A percentile compares a stretch with the other conserved stretches of the same genome.
phyloP scores from a whole-genome alignment of 2,329 filamentous ascomycete species.

The Colletotrichum caudatum region DNA sequence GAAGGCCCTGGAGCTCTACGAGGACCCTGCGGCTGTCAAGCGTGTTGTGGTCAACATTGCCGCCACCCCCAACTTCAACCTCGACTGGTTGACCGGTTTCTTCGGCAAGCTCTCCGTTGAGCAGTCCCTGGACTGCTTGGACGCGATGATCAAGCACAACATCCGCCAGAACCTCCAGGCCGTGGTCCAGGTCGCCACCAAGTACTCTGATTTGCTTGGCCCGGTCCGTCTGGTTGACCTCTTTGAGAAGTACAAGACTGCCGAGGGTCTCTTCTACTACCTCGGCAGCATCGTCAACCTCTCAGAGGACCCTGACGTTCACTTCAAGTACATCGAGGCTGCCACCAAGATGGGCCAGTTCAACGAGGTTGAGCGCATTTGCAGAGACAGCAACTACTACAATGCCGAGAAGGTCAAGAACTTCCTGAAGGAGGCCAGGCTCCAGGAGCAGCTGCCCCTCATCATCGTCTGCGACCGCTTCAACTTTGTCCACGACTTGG shows the following conservation, averaged over 20 bases:
- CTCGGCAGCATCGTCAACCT: slow-evolving; percentile 98
- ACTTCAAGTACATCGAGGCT: slow-evolving; percentile 99
- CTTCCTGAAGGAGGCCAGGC: slow-evolving; percentile 95
- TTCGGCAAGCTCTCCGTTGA: slow-evolving; percentile 96
- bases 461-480: slow-evolving; percentile 99
- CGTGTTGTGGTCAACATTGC: slow-evolving; percentile 87
- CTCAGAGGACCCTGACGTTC: slow-evolving; percentile 93
- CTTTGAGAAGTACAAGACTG: slow-evolving; percentile 97
- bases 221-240: slow-evolving; percentile 90
- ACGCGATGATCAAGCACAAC: slow-evolving; percentile 96
- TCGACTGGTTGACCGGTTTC: slow-evolving; percentile 92
- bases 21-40: slow-evolving; percentile 91
- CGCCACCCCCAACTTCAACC: slow-evolving; percentile 84
- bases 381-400: slow-evolving; percentile 90
- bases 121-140: slow-evolving; percentile 91
- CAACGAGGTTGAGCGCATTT: slow-evolving; percentile 96
- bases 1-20: slow-evolving; percentile 93
- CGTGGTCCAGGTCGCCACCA: slow-evolving; percentile 95
- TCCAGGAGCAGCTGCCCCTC: slow-evolving; percentile 92
- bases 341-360: slow-evolving; percentile 94
- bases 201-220: slow-evolving; percentile 95
- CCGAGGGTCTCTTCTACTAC: slow-evolving; percentile 98
- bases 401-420: slow-evolving; percentile 98
- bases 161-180: slow-evolving; percentile 97
- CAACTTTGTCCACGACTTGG: slow-evolving; percentile 97